phyloP scores from a whole-genome alignment of 352 stramenopile genomes.

The Phytophthora multivora region DNA sequence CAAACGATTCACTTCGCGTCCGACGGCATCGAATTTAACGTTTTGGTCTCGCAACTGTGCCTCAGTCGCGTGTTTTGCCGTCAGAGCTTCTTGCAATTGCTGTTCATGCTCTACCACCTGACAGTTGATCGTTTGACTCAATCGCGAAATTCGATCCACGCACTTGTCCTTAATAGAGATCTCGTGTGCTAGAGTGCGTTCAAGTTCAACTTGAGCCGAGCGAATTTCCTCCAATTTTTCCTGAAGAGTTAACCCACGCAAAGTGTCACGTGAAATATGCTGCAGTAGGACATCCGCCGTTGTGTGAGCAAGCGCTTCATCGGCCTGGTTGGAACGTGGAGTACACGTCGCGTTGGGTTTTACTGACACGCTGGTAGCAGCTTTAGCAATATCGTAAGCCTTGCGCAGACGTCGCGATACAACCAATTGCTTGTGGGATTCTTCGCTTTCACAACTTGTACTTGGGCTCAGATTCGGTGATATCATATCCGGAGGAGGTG shows the following conservation, averaged over 20 bases:
- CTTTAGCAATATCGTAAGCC: conserved; percentile 63
- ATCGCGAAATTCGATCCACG: conserved; percentile 66
- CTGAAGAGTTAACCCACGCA: conserved; percentile 38
- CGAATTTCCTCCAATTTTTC: conserved; percentile 54
- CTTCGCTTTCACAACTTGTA: conserved; percentile 21
- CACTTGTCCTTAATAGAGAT: conserved; percentile 72
- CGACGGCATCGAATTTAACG: conserved; percentile 51
- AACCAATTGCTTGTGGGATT: conserved; percentile 26
- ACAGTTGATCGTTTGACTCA: conserved; percentile 73
- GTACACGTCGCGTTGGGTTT: not conserved
- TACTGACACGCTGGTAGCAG: conserved; percentile 9
- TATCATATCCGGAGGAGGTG: conserved; percentile 1
- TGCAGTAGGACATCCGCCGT: conserved; percentile 43
- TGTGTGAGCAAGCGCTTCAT: conserved; percentile 29
- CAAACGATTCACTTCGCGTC: conserved; percentile 46
- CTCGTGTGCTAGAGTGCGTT: conserved; percentile 48
- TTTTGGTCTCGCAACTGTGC: conserved; percentile 41
- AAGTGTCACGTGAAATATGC: conserved; percentile 20
- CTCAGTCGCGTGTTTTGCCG: conserved; percentile 43
- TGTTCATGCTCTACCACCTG: conserved; percentile 68
- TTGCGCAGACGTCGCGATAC: conserved; percentile 52
- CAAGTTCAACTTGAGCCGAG: conserved; percentile 31
- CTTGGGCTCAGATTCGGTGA: conserved; percentile 21
- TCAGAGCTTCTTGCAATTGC: conserved; percentile 49
- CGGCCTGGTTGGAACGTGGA: conserved; percentile 2